Percentiles rank a stretch among this genome's conserved stretches.
These are phyloP conservation scores for Fusarium anguioides DNA, from an alignment of 2,329 filamentous ascomycete genomes.

Conservation along the genomic window DNA sequence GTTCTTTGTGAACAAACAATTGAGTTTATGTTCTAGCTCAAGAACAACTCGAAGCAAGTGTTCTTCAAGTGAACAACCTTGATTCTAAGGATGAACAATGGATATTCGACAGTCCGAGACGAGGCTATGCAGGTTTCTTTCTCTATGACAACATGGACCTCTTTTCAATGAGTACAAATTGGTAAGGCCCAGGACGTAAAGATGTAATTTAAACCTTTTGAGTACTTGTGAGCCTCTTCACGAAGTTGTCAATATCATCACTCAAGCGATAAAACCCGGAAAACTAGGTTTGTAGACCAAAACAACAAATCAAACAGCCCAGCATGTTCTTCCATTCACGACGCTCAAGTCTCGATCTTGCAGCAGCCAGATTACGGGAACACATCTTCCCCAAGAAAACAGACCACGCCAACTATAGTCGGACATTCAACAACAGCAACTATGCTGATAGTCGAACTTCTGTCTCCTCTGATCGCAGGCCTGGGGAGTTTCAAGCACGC, in stretches of 20 bases:
- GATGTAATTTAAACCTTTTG: background rate
- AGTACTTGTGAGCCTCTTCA: background rate
- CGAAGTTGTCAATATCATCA: background rate
- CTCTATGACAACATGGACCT: background rate
- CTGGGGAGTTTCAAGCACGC: background rate
- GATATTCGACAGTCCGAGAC: no score
- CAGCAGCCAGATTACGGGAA: constrained; percentile 3
- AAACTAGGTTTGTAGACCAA: constrained; percentile 5
- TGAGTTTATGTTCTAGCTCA: no score
- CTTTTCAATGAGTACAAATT: constrained; percentile 1
- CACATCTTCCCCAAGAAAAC: background rate
- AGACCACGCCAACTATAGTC: background rate
- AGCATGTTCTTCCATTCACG: constrained; percentile 32
- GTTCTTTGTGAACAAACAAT: background rate
- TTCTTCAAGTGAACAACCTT: constrained; percentile 13
- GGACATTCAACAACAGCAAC: background rate
- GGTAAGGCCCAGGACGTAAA: background rate
- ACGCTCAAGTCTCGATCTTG: constrained; percentile 12
- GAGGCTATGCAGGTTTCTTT: no score
- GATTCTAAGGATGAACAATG: background rate
- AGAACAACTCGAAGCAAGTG: background rate
- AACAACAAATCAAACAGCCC: background rate
- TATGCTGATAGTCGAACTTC: background rate
- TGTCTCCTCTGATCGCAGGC: background rate
- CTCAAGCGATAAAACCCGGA: background rate